These are phyloP conservation scores for Geotrichum cucujoidarum DNA, from an alignment of 1,139 yeast species.

Conservation along the genomic window DNA sequence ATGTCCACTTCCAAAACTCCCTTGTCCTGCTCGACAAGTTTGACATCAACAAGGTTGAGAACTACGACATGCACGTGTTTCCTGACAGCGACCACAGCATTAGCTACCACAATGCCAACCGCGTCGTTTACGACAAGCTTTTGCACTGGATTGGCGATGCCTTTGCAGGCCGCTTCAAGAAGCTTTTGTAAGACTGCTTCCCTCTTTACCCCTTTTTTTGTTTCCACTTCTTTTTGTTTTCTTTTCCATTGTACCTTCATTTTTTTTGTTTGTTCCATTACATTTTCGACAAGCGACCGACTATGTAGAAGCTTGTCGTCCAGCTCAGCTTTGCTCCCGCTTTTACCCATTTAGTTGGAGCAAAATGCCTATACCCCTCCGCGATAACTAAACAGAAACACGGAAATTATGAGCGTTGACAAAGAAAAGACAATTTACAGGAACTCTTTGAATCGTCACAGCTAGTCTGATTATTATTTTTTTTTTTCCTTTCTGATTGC, in stretches of 20 bases:
- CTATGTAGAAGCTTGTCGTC: too few relatives aligned
- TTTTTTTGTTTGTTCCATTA: too few relatives aligned
- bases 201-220: not conserved
- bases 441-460: too few relatives aligned
- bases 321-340: too few relatives aligned
- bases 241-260: too few relatives aligned
- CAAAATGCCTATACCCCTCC: too few relatives aligned
- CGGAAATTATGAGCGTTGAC: too few relatives aligned
- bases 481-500: not conserved
- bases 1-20: constrained; percentile 89
- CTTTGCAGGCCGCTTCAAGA: constrained; percentile 50
- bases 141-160: constrained; percentile 68
- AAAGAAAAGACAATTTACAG: too few relatives aligned
- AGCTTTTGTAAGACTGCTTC: not conserved
- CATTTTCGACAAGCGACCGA: too few relatives aligned
- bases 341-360: too few relatives aligned
- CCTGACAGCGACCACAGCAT: constrained; percentile 94
- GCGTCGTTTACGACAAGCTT: constrained; percentile 69
- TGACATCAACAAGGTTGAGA: constrained; percentile 58
- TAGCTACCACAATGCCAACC: constrained; percentile 69
- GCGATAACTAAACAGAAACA: too few relatives aligned
- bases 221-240: not conserved
- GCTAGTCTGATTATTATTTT: too few relatives aligned
- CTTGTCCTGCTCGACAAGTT: constrained; percentile 67
- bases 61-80: constrained; percentile 84